Evolutionary conservation across 768 basidiomycete species (phyloP), one percentile per base, ranked within the genome.

Genomic region (Suillus placidus): DNA sequence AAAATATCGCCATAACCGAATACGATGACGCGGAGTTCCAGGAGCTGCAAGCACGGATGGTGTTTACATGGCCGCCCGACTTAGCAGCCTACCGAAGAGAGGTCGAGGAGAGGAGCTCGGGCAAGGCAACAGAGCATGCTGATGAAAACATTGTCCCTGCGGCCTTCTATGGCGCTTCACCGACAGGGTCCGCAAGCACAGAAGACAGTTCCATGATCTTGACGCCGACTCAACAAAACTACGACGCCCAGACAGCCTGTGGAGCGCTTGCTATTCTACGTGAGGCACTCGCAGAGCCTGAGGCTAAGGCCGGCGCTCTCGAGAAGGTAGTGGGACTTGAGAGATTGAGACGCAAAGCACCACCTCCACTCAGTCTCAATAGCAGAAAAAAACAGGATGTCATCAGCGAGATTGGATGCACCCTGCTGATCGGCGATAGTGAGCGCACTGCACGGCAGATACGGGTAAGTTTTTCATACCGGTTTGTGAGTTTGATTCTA

Each of bases 1-100:
- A 76, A 70, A 72, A 71, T 13, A 66, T 75, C 8, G 67, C 72
- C 13, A 68, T 78, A 32, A 75, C 67, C 1, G 77, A 76, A 30
- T 68, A 68, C 6, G 75, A 75, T 35, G 75, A 73, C 13, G 71
- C 65, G 0, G 70, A 72, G 47, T 71, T 71, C 18, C 66, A 42
- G 23, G 68, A 60, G 3, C 34, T 32, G 26, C 47, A 38, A n/a
- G 26, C 63, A 45, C 26, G 30, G 52, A 7, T n/a, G 4, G 75
- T 72, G 35, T 62, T 66, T 43, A 49, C 63, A 26, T 76, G 75
- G 75, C 75, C 76, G 13, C 76, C 77, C 2, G 35, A 40, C 23
- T 35, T 63, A 8, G 32, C 43, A 20, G 43, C 58, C 18, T 32
- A 57, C 6, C 49, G 34, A 34, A 54, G 6, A 45, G 30, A 61